Evolutionary conservation across 2,329 filamentous ascomycete species (phyloP).

Genomic region (Pseudocercospora musae): DNA sequence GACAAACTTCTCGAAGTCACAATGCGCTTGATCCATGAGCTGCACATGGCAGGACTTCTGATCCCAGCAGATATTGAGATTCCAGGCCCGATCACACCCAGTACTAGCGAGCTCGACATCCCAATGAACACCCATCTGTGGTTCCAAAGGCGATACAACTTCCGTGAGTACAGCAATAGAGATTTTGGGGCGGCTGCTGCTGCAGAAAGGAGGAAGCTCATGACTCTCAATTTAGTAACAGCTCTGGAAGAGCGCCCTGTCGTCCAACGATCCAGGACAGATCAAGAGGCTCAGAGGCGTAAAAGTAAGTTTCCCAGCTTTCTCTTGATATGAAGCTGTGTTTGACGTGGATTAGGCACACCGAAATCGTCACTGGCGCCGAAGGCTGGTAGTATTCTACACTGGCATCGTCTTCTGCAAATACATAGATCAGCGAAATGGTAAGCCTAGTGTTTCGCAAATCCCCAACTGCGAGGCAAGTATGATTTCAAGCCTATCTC

Average conservation of each 20-base stretch:
- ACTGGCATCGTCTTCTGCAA: neutral
- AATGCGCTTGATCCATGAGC: conserved; percentile 5
- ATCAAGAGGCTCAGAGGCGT: neutral
- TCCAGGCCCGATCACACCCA: neutral
- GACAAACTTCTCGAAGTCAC: conserved; percentile 10
- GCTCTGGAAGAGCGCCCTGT: neutral
- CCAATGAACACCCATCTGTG: neutral
- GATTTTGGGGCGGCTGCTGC: neutral
- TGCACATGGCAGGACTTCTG: neutral
- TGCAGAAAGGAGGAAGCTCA: neutral
- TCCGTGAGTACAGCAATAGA: conserved; percentile 1
- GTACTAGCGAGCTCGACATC: neutral
- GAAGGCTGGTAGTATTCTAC: neutral
- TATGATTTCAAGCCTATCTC: neutral
- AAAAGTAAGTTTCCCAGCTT: neutral
- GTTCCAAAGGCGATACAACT: neutral
- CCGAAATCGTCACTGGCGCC: neutral
- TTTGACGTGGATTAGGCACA: neutral
- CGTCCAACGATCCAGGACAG: neutral
- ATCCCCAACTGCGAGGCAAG: neutral
- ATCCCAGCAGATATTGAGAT: neutral
- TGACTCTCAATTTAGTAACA: neutral
- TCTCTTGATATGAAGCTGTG: neutral
- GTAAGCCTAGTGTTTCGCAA: neutral
- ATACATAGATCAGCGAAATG: neutral